Percentiles rank a stretch among this genome's conserved stretches.
These are phyloP conservation scores for Nicotiana paniculata DNA, from an alignment of 257 asterid species.

Conservation along the genomic window DNA sequence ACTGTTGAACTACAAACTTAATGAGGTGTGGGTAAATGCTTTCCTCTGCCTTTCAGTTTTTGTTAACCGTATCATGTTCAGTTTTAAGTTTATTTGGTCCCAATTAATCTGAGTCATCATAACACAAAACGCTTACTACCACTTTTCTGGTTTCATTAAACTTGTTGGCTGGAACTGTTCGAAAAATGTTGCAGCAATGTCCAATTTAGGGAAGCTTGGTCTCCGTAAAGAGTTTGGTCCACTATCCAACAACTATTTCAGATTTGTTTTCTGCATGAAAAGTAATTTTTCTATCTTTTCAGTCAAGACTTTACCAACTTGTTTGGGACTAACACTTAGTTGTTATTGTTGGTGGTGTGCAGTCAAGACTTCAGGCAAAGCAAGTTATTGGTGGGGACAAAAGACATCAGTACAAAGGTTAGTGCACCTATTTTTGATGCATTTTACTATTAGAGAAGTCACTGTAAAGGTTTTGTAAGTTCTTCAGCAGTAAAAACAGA, in stretches of 20 bases:
- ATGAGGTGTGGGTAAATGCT: not conserved
- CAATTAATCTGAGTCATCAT: not conserved
- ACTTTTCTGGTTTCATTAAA: not conserved
- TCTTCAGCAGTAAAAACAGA: not conserved
- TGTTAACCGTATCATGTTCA: not conserved
- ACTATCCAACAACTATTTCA: not conserved
- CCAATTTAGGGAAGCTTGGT: not conserved
- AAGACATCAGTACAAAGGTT: constrained; percentile 81
- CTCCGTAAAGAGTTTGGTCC: not conserved
- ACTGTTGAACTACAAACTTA: not conserved
- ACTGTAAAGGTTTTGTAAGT: not conserved
- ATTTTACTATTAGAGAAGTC: not conserved
- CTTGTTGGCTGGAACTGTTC: not conserved
- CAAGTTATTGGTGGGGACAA: constrained; percentile 58
- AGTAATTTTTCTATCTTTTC: constrained; percentile 8
- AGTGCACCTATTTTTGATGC: not conserved
- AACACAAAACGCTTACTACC: not conserved
- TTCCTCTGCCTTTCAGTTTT: not conserved
- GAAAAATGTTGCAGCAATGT: not conserved
- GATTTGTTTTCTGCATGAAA: not conserved
- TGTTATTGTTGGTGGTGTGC: constrained; percentile 7
- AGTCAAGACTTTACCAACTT: no score
- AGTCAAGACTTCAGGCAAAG: constrained; percentile 98
- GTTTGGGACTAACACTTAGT: no score
- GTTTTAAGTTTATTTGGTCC: not conserved